These are phyloP conservation scores for Xylariaceae sp. DNA, from an alignment of 2,329 filamentous ascomycete species.

Conservation along the genomic window DNA sequence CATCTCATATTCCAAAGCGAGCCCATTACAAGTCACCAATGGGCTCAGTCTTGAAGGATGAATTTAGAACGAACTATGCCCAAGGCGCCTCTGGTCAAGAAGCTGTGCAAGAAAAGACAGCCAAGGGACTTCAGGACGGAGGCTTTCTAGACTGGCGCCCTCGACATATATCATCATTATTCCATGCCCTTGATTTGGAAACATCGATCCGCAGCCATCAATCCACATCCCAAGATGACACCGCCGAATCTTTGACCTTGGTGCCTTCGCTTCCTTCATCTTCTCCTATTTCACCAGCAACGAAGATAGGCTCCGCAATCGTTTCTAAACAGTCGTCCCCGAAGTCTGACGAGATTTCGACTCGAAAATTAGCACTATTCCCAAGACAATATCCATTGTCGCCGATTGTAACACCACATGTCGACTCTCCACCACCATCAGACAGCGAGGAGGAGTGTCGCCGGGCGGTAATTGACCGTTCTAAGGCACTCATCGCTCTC, in stretches of 20 bases:
- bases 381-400: slow-evolving; percentile 18
- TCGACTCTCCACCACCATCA: slow-evolving; percentile 27
- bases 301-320: neutral
- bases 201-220: slow-evolving; percentile 17
- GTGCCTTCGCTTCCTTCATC: slow-evolving; percentile 29
- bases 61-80: slow-evolving; percentile 2
- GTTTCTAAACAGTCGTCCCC: slow-evolving; percentile 1
- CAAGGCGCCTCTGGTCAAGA: slow-evolving; percentile 1
- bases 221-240: slow-evolving; percentile 6
- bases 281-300: slow-evolving; percentile 15
- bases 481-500: slow-evolving; percentile 19
- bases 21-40: slow-evolving; percentile 35
- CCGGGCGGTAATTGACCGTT: slow-evolving; percentile 11
- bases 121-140: slow-evolving; percentile 5
- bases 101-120: neutral
- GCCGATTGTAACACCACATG: slow-evolving; percentile 1
- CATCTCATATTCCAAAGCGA: slow-evolving; percentile 12
- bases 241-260: slow-evolving; percentile 16
- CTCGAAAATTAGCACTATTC: slow-evolving; percentile 16
- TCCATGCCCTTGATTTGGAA: slow-evolving; percentile 32
- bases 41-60: slow-evolving; percentile 27
- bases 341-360: slow-evolving; percentile 6
- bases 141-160: slow-evolving; percentile 35
- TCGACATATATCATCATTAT: slow-evolving; percentile 34
- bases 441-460: slow-evolving; percentile 22